Percentiles rank a stretch among this genome's conserved stretches.
Evolutionary conservation across 2,329 filamentous ascomycete genomes (phyloP).

Genomic region (Metarhizium anisopliae): DNA sequence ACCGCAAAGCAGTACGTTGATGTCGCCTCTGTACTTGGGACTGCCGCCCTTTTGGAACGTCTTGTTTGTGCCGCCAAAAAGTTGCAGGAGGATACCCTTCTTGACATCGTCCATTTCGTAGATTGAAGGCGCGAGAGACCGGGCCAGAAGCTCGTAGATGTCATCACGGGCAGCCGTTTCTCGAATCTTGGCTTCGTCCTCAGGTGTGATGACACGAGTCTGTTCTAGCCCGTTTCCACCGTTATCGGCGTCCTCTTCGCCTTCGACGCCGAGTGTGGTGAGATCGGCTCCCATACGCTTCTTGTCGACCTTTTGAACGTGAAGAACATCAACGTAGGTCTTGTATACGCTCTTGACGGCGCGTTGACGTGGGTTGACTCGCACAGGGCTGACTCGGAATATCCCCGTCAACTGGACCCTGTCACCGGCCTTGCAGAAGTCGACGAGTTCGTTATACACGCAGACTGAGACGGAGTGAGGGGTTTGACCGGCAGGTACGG

Average conservation of each 20-base stretch:
- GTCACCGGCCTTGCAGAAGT: constrained; percentile 97
- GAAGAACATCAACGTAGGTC: constrained; percentile 91
- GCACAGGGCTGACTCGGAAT: constrained; percentile 88
- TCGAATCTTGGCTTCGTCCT: constrained; percentile 85
- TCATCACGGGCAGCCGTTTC: constrained; percentile 71
- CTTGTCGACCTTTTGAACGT: constrained; percentile 94
- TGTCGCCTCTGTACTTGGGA: constrained; percentile 92
- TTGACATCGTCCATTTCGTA: constrained; percentile 99
- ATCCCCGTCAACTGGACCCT: constrained; percentile 93
- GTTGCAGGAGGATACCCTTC: constrained; percentile 91
- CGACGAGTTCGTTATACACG: constrained; percentile 92
- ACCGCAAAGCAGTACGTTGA: constrained; percentile 93
- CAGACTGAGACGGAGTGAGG: constrained; percentile 95
- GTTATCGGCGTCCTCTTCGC: constrained; percentile 55
- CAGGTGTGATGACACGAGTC: constrained; percentile 69
- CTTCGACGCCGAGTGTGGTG: constrained; percentile 75
- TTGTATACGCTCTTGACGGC: constrained; percentile 95
- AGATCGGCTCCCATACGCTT: constrained; percentile 86
- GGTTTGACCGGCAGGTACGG: constrained; percentile 89
- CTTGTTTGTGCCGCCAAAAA: constrained; percentile 98
- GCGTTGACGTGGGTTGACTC: constrained; percentile 86
- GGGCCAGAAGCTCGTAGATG: constrained; percentile 84
- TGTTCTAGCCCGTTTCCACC: constrained; percentile 74
- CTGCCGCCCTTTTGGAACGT: constrained; percentile 93
- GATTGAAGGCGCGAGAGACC: constrained; percentile 87